phyloP scores from a whole-genome alignment of 108 stramenopile genomes.

The Ochromonas danica region DNA sequence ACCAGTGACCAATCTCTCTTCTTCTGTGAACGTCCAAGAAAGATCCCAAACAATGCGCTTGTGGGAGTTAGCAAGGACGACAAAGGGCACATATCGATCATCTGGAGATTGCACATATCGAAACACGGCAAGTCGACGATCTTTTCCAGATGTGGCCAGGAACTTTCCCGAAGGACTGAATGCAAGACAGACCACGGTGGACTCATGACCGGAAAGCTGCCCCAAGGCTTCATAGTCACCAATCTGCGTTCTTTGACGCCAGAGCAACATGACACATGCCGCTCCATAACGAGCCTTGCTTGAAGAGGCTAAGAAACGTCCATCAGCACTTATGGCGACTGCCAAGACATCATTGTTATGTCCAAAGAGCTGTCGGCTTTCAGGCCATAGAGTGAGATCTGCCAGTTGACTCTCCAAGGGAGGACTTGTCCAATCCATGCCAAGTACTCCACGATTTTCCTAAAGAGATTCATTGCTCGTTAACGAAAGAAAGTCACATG shows the following conservation, averaged over 20 bases:
- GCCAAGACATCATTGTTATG: constrained; percentile 8
- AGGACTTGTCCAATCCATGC: background rate
- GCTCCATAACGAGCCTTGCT: background rate
- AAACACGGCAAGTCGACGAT: background rate
- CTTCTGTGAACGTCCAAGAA: background rate
- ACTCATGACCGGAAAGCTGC: constrained; percentile 8
- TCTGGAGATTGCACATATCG: background rate
- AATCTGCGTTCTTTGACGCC: too few relatives aligned
- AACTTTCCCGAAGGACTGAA: background rate
- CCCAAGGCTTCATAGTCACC: background rate
- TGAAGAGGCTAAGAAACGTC: background rate
- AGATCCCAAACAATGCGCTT: constrained; percentile 34
- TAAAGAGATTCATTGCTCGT: too few relatives aligned
- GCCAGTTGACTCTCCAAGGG: constrained; percentile 29
- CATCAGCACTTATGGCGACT: background rate
- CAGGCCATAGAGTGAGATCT: constrained; percentile 22
- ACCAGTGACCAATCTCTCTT: background rate
- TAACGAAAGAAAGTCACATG: too few relatives aligned
- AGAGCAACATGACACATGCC: background rate
- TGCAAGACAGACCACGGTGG: background rate
- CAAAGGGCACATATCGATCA: background rate
- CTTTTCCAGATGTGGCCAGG: constrained; percentile 20
- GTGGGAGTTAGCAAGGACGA: background rate
- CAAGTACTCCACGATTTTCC: background rate
- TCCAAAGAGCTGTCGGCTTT: background rate